A percentile compares a stretch with the other conserved stretches of the same genome.
Evolutionary conservation across 371 early-diverging fungal genomes (phyloP).

Genomic region (Mucor lusitanicus): DNA sequence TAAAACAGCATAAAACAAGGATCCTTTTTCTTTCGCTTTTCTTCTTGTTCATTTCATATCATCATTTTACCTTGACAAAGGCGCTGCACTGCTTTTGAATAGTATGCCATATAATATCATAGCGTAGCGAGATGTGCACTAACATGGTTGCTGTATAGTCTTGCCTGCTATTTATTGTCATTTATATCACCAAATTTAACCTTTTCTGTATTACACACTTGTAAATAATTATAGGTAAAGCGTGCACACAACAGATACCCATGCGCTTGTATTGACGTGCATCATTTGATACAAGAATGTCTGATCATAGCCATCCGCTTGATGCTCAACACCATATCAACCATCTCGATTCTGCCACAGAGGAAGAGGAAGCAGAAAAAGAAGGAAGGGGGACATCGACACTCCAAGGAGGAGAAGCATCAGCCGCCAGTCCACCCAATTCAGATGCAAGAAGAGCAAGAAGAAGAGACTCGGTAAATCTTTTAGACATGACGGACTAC

Average conservation of each 20-base stretch:
- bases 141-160: background rate
- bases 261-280: background rate
- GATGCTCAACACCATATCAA: background rate
- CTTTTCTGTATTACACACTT: background rate
- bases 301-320: background rate
- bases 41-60: background rate
- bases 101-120: background rate
- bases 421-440: background rate
- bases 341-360: background rate
- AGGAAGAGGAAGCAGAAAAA: background rate
- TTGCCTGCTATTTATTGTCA: background rate
- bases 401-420: background rate
- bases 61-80: background rate
- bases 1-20: conserved; percentile 11
- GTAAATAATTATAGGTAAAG: conserved; percentile 4
- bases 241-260: background rate
- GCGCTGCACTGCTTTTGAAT: background rate
- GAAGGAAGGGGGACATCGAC: background rate
- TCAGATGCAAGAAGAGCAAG: background rate
- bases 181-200: background rate
- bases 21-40: background rate
- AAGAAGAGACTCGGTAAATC: conserved; percentile 5
- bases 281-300: background rate
- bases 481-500: conserved; percentile 12
- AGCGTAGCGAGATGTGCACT: too few species aligned